phyloP scores from a whole-genome alignment of 2,329 filamentous ascomycete genomes.

The Dactylellina sp. region DNA sequence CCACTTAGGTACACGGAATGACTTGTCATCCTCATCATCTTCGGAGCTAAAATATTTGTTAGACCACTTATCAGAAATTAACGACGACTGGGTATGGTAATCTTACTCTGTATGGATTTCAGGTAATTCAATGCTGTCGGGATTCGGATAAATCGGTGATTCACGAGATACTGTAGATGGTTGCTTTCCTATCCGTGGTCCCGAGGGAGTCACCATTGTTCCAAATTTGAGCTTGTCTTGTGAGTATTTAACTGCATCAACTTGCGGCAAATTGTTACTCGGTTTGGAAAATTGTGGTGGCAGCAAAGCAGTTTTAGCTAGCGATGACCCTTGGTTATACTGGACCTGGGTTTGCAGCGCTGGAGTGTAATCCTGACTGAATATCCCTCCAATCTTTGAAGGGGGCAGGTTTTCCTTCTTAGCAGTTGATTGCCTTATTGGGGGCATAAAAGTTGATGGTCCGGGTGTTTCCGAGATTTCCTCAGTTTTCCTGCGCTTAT shows the following conservation, averaged over 20 bases:
- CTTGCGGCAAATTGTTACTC: constrained; percentile 56
- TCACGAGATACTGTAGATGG: constrained; percentile 58
- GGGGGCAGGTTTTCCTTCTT: constrained; percentile 66
- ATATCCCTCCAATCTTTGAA: constrained; percentile 58
- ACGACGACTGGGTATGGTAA: not conserved
- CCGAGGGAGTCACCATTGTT: constrained; percentile 50
- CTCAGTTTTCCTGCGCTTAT: constrained; percentile 83
- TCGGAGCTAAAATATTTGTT: constrained; percentile 69
- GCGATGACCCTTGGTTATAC: constrained; percentile 11
- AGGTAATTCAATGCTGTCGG: constrained; percentile 89
- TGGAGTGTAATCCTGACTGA: constrained; percentile 54
- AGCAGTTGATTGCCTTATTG: constrained; percentile 79
- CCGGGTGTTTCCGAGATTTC: constrained; percentile 73
- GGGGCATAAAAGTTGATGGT: constrained; percentile 80
- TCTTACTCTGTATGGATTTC: constrained; percentile 86
- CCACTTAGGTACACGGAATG: constrained; percentile 80
- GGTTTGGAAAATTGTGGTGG: constrained; percentile 59
- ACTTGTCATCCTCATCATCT: constrained; percentile 69
- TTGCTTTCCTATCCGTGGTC: constrained; percentile 50
- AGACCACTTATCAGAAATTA: not conserved
- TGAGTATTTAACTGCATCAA: constrained; percentile 60
- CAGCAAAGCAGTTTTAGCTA: constrained; percentile 34
- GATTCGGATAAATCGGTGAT: constrained; percentile 85
- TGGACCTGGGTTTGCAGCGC: constrained; percentile 24
- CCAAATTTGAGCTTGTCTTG: constrained; percentile 61